Evolutionary conservation across 2,329 filamentous ascomycete genomes (phyloP).

Genomic region (Trichophaea hybrida): DNA sequence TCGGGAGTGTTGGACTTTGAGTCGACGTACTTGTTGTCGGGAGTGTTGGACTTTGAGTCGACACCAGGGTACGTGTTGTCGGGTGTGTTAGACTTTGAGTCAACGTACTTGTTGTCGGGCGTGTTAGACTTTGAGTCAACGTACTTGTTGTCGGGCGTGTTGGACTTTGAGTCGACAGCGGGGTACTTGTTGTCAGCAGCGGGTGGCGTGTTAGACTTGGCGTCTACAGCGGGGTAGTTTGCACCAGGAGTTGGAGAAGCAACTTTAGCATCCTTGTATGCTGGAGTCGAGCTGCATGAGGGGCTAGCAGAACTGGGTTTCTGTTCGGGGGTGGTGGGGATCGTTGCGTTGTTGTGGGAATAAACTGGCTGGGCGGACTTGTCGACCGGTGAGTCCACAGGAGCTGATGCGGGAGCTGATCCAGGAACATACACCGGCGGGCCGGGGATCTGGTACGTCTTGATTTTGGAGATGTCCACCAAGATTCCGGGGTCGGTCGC

Average conservation of each 20-base stretch:
- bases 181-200: neutral
- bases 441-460: conserved; percentile 29
- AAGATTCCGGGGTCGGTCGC: conserved; percentile 34
- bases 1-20: too few relatives aligned
- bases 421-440: conserved; percentile 29
- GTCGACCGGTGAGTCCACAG: neutral
- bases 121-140: too few relatives aligned
- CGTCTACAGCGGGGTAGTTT: neutral
- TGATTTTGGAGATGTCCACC: conserved; percentile 28
- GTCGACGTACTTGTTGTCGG: neutral
- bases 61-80: neutral
- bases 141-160: neutral
- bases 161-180: neutral
- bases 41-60: neutral
- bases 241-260: neutral
- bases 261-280: neutral
- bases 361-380: neutral
- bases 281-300: neutral
- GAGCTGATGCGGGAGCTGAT: neutral
- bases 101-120: neutral
- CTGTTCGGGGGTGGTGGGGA: neutral
- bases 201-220: neutral
- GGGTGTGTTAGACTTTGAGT: neutral
- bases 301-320: neutral
- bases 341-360: neutral